These are phyloP conservation scores for Chlamydomonas sp. DNA, from an alignment of 139 green algal genomes.

Conservation along the genomic window DNA sequence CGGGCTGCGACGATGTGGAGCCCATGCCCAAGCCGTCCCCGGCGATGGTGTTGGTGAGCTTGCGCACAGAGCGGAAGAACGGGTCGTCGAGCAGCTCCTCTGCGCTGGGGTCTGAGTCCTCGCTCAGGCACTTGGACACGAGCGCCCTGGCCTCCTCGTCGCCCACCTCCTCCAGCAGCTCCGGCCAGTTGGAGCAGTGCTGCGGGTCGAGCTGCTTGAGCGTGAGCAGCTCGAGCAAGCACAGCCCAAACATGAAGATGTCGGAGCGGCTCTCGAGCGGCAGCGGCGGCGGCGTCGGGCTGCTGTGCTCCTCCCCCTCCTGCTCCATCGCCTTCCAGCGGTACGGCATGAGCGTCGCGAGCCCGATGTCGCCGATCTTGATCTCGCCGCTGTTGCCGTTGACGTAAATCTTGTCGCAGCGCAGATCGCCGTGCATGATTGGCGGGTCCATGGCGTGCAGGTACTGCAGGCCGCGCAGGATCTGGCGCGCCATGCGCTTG, in stretches of 20 bases:
- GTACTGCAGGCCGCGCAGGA: constrained; percentile 78
- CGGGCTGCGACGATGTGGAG: no score
- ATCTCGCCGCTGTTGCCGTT: constrained; percentile 87
- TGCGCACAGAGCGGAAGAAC: constrained; percentile 46
- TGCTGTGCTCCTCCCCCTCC: constrained; percentile 6
- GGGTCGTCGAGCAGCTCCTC: constrained; percentile 75
- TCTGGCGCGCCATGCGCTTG: constrained; percentile 83
- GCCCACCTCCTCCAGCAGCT: constrained; percentile 46
- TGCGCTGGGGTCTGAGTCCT: constrained; percentile 61
- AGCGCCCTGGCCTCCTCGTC: constrained; percentile 67
- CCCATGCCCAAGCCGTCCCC: not conserved
- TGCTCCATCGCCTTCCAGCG: constrained; percentile 32
- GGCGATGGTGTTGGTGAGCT: not conserved
- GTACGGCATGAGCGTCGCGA: constrained; percentile 74
- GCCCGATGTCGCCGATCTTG: constrained; percentile 90
- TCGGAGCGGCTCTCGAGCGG: constrained; percentile 52
- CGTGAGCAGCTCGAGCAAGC: constrained; percentile 94
- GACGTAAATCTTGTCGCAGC: constrained; percentile 93
- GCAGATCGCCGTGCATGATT: constrained; percentile 92
- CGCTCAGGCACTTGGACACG: constrained; percentile 70
- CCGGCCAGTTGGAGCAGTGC: constrained; percentile 32
- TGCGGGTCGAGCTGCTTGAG: constrained; percentile 61
- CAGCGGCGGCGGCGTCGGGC: not conserved
- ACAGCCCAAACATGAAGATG: constrained; percentile 96
- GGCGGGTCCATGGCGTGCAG: constrained; percentile 80